Percentiles rank a stretch among this genome's conserved stretches.
These are phyloP conservation scores for Solanum pimpinellifolium DNA, from an alignment of 257 asterid species.

Conservation along the genomic window DNA sequence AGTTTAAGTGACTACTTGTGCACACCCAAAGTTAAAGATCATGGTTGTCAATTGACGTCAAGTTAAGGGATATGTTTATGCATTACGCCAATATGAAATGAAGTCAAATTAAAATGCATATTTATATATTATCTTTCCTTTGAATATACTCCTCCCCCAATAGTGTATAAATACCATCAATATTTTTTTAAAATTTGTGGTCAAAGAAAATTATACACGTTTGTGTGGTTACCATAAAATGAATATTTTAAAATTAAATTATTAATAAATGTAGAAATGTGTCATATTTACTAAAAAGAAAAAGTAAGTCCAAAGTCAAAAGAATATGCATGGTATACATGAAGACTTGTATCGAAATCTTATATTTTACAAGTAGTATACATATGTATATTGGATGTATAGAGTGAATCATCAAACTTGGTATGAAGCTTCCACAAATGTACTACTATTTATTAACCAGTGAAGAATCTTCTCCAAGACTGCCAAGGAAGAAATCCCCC, in stretches of 20 bases:
- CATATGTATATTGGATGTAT: not conserved
- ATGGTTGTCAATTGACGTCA: too few species aligned
- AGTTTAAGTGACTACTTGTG: too few species aligned
- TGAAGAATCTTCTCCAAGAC: slow-evolving; percentile 87
- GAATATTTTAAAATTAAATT: too few species aligned
- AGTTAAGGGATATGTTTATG: too few species aligned
- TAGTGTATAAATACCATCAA: not conserved
- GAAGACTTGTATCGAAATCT: not conserved
- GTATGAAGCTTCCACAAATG: not conserved
- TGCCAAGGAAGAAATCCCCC: slow-evolving; percentile 97
- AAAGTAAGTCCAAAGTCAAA: not conserved
- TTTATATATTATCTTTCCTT: not conserved
- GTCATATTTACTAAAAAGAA: not conserved
- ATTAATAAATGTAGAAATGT: not conserved
- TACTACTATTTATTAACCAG: slow-evolving; percentile 30
- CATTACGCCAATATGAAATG: too few species aligned
- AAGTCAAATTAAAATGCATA: too few species aligned
- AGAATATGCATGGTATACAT: not conserved
- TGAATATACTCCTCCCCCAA: not conserved
- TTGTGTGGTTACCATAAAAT: too few species aligned
- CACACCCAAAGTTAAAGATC: too few species aligned
- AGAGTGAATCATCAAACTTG: not conserved
- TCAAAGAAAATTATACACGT: too few species aligned
- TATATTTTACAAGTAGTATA: not conserved
- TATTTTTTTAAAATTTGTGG: too few species aligned